These are phyloP conservation scores for Emericellopsis cladophorae DNA, from an alignment of 2,329 filamentous ascomycete genomes.

Conservation along the genomic window DNA sequence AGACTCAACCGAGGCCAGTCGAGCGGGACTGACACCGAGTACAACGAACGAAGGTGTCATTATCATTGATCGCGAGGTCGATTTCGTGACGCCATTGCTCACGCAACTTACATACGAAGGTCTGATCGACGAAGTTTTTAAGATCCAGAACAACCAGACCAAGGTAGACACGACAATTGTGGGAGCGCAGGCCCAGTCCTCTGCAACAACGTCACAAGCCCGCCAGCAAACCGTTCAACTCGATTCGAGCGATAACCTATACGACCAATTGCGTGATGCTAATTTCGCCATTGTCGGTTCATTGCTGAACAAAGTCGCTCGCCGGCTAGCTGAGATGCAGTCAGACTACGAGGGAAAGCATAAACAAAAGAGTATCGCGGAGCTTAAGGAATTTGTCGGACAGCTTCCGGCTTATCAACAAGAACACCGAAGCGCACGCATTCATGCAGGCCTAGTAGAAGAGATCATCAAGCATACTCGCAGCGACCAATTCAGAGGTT, in stretches of 20 bases:
- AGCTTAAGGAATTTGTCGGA: slow-evolving; percentile 89
- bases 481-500: slow-evolving; percentile 75
- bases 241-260: slow-evolving; percentile 81
- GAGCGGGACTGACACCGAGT: slow-evolving; percentile 68
- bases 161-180: slow-evolving; percentile 88
- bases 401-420: slow-evolving; percentile 86
- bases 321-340: slow-evolving; percentile 71
- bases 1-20: slow-evolving; percentile 47
- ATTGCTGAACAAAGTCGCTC: slow-evolving; percentile 79
- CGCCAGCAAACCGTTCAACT: slow-evolving; percentile 80
- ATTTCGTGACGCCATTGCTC: slow-evolving; percentile 81
- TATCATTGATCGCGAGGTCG: slow-evolving; percentile 89
- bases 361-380: slow-evolving; percentile 73
- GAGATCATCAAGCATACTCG: slow-evolving; percentile 91
- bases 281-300: slow-evolving; percentile 94
- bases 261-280: slow-evolving; percentile 73
- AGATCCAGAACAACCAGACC: slow-evolving; percentile 82
- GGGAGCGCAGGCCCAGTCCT: slow-evolving; percentile 56
- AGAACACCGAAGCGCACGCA: slow-evolving; percentile 83
- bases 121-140: slow-evolving; percentile 84
- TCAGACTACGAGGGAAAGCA: slow-evolving; percentile 85
- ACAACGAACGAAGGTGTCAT: slow-evolving; percentile 81
- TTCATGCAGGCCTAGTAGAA: slow-evolving; percentile 84
- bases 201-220: slow-evolving; percentile 42
- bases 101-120: slow-evolving; percentile 97